Conservation (phyloP, 495 filamentous ascomycete genomes). For the Daldinia grandis region DNA sequence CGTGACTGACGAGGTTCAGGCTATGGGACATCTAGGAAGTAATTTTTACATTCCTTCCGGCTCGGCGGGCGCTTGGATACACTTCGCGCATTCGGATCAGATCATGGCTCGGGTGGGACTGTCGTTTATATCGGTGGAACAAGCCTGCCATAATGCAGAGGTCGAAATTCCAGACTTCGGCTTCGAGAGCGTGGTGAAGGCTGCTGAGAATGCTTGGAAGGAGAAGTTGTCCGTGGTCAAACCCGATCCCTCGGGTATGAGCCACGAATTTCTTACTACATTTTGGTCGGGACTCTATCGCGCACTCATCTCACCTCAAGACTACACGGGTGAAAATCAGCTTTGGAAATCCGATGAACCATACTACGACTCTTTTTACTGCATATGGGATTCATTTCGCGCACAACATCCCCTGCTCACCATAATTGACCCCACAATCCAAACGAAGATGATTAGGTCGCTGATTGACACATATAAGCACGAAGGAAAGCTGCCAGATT, state of each 20-base stretch:
- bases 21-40: slow-evolving; percentile 52
- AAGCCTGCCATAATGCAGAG: slow-evolving; percentile 72
- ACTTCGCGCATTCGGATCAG: slow-evolving; percentile 60
- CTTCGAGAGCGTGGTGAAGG: slow-evolving; percentile 63
- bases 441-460: slow-evolving; percentile 72
- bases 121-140: slow-evolving; percentile 69
- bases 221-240: slow-evolving; percentile 66
- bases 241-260: slow-evolving; percentile 63
- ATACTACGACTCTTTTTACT: slow-evolving; percentile 81
- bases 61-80: slow-evolving; percentile 69
- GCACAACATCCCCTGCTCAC: slow-evolving; percentile 74
- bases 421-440: slow-evolving; percentile 69
- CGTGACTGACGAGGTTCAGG: slow-evolving; percentile 55
- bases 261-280: slow-evolving; percentile 62
- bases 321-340: slow-evolving; percentile 79
- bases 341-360: slow-evolving; percentile 75
- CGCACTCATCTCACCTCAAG: slow-evolving; percentile 71
- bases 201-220: slow-evolving; percentile 65
- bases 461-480: slow-evolving; percentile 74
- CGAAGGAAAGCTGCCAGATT: slow-evolving; percentile 68
- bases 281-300: slow-evolving; percentile 77
- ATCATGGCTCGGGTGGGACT: slow-evolving; percentile 69
- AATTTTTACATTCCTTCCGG: slow-evolving; percentile 58
- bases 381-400: slow-evolving; percentile 78
- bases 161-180: slow-evolving; percentile 67